A percentile compares a stretch with the other conserved stretches of the same genome.
phyloP scores from a whole-genome alignment of 306 rosid species.

The Elaeagnus macrophylla region DNA sequence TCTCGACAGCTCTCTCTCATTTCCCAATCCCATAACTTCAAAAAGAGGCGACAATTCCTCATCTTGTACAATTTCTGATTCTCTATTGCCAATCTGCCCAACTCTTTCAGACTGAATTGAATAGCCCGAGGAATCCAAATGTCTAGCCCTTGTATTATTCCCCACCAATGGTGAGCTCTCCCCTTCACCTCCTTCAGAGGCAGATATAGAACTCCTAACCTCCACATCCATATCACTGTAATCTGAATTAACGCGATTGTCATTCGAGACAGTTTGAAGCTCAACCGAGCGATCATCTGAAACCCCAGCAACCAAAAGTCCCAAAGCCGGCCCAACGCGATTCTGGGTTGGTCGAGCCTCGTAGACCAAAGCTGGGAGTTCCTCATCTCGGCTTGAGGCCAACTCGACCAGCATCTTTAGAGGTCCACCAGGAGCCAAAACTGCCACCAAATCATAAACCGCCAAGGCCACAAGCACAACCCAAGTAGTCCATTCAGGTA shows the following conservation, averaged over 20 bases:
- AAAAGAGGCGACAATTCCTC: conserved; percentile 71
- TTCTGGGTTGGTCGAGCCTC: conserved; percentile 75
- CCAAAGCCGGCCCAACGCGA: conserved; percentile 28
- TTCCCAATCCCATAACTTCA: conserved; percentile 26
- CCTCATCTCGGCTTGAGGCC: conserved; percentile 78
- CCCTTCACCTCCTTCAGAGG: conserved; percentile 22
- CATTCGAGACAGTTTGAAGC: conserved; percentile 49
- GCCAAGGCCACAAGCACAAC: conserved; percentile 68
- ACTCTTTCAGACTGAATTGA: conserved; percentile 18
- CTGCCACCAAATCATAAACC: conserved; percentile 76
- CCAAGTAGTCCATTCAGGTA: conserved; percentile 99
- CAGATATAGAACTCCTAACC: conserved; percentile 3
- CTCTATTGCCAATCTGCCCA: conserved; percentile 19
- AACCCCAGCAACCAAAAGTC: conserved; percentile 50
- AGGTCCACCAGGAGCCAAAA: conserved; percentile 91
- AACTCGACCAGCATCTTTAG: conserved; percentile 76
- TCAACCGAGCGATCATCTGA: conserved; percentile 54
- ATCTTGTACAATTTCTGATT: conserved; percentile 24
- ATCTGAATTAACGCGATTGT: conserved; percentile 10
- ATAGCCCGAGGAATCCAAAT: conserved; percentile 27
- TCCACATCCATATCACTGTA: conserved; percentile 23
- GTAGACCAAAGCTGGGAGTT: conserved; percentile 78
- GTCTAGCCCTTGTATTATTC: conserved; percentile 18
- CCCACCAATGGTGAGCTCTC: conserved; percentile 59
- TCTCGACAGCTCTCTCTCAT: conserved; percentile 29